Percentiles rank a stretch among this genome's conserved stretches.
Evolutionary conservation across 140 eudicot species (phyloP).

Genomic region (Anethum foeniculum): DNA sequence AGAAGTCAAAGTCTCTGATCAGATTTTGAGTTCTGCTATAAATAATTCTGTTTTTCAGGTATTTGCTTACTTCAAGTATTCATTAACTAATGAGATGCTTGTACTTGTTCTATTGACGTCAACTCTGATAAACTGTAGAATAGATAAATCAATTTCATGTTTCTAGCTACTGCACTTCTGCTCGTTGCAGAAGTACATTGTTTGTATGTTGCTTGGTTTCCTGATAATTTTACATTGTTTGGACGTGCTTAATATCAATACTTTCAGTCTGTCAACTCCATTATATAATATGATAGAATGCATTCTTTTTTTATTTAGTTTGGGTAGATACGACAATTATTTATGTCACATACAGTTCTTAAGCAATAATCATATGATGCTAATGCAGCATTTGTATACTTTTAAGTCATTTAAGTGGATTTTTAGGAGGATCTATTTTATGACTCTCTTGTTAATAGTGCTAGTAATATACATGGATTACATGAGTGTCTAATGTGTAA

Average conservation of each 20-base stretch:
- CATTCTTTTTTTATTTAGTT: background rate
- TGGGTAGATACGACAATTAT: background rate
- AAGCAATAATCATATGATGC: background rate
- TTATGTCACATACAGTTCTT: background rate
- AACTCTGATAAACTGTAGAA: background rate
- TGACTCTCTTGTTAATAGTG: background rate
- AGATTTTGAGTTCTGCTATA: conserved; percentile 22
- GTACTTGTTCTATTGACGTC: background rate
- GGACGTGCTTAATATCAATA: background rate
- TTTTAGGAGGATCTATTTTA: background rate
- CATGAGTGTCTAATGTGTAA: background rate
- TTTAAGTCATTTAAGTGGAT: background rate
- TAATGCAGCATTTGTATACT: background rate
- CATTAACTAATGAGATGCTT: background rate
- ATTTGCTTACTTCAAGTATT: background rate
- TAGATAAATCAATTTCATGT: background rate
- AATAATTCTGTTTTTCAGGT: conserved; percentile 84
- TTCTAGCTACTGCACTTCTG: background rate
- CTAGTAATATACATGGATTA: background rate
- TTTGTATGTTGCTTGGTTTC: background rate
- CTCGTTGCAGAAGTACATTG: background rate
- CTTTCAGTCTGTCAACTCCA: background rate
- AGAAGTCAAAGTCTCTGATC: conserved; percentile 25
- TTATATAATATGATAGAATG: background rate
- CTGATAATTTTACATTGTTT: background rate